phyloP scores from a whole-genome alignment of 1,284 basidiomycete species.

The Meripilus lineatus region DNA sequence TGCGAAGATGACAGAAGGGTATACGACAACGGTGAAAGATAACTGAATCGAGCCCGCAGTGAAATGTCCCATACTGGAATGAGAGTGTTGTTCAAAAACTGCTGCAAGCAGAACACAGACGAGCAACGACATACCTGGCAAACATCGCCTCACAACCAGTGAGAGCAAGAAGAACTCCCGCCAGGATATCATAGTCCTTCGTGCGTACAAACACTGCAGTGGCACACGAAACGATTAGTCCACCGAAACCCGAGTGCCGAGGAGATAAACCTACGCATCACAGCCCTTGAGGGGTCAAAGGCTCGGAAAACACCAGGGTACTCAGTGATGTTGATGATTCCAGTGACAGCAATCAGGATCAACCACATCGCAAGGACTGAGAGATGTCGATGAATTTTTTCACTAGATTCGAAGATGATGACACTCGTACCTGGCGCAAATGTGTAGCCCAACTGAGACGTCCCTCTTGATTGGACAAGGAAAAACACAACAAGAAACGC shows the following conservation, averaged over 20 bases:
- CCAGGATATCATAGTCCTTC: conserved; percentile 51
- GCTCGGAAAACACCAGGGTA: conserved; percentile 61
- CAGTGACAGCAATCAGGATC: conserved; percentile 42
- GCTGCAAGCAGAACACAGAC: neutral
- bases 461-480: conserved; percentile 54
- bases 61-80: conserved; percentile 56
- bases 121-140: conserved; percentile 43
- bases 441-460: conserved; percentile 39
- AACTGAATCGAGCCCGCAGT: conserved; percentile 49
- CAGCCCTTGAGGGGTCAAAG: conserved; percentile 60
- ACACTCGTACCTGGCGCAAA: conserved; percentile 48
- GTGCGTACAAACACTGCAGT: conserved; percentile 58
- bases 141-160: conserved; percentile 70
- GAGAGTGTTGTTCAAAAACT: neutral
- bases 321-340: conserved; percentile 52
- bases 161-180: conserved; percentile 57
- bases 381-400: neutral
- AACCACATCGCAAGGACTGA: conserved; percentile 58
- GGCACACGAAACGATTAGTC: neutral
- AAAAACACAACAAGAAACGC: conserved; percentile 56
- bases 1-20: conserved; percentile 55
- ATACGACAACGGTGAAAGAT: conserved; percentile 49
- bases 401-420: neutral
- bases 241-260: neutral
- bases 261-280: conserved; percentile 41